Evolutionary conservation across 2,329 filamentous ascomycete genomes (phyloP), one percentile per base, ranked within the genome.

Genomic region (Diplodia seriata): DNA sequence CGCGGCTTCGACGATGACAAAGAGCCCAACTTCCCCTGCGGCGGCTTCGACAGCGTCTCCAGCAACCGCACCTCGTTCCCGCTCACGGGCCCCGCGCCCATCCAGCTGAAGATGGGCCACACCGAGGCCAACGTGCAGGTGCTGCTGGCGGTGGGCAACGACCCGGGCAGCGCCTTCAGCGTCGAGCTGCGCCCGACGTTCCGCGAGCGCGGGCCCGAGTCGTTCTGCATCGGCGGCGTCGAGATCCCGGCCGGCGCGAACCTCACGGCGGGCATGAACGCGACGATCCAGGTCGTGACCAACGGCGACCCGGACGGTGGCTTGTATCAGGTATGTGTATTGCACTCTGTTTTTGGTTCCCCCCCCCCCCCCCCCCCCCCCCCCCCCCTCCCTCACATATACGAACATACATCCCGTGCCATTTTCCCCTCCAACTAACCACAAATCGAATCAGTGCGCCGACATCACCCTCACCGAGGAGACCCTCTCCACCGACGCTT

Each of bases 261-360:
- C 59, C 78, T 89, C 47, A 76, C 76, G 29, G 87, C 91, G 47
- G 91, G 90, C 51, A 84, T 85, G 71, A 82, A 86, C 57, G 90
- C 85, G 15, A 90, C 87, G 38, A 81, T 93, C 67, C 91, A 93
- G 80, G 87, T 93, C 63, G 84, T 92, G 43, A 89, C 87, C 4
- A 82, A 87, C 56, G 88, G 87, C 33, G 82, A 85, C 26, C 81
- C 80, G 4, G 85, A 83, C 23, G 84, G 83, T 49, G 88, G 90
- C 18, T 80, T 93, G 38, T 93, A 92, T 79, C 91, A 85, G 73
- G 83, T 85, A 74, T 69, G 81, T 73, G 67, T 54, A 54, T 33
- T 4, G 3, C 14, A n/a, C 15, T 43, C 4, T 1, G 15, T 15
- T 18, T 7, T 18, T 2, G 18, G 8, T n/a, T 8, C 8, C 40